Conservation (phyloP, 805 yeast species). For the Myxozyma vanderwaltii region DNA sequence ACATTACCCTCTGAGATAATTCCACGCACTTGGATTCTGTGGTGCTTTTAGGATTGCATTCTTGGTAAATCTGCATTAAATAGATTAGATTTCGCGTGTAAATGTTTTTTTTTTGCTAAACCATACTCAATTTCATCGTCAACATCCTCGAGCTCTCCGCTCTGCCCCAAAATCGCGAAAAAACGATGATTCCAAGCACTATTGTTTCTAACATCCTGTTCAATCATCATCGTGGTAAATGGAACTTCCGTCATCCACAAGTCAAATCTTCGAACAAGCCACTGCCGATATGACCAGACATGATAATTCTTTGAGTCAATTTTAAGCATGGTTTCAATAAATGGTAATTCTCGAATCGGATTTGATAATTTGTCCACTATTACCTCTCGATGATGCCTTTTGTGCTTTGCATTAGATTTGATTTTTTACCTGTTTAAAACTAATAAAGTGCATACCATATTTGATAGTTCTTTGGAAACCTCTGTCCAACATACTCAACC, state of each 20-base stretch:
- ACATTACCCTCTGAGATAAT: slow-evolving; percentile 61
- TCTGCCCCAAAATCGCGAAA: slow-evolving; percentile 50
- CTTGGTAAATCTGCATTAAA: slow-evolving; percentile 41
- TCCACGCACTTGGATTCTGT: slow-evolving; percentile 85
- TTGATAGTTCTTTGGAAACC: slow-evolving; percentile 88
- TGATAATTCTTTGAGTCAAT: slow-evolving; percentile 91
- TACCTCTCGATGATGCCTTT: slow-evolving; percentile 73
- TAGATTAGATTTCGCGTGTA: too few relatives aligned
- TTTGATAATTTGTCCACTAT: slow-evolving; percentile 23
- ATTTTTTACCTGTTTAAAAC: too few relatives aligned
- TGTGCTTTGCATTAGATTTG: too few relatives aligned
- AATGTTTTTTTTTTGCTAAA: too few relatives aligned
- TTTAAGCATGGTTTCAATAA: slow-evolving; percentile 66
- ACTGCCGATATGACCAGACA: slow-evolving; percentile 90
- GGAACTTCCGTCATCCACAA: slow-evolving; percentile 55
- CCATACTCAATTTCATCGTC: slow-evolving; percentile 51
- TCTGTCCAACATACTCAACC: slow-evolving; percentile 74
- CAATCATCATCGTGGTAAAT: slow-evolving; percentile 54
- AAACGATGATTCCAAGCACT: slow-evolving; percentile 91
- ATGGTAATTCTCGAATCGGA: slow-evolving; percentile 63
- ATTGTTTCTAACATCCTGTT: slow-evolving; percentile 76
- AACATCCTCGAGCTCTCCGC: slow-evolving; percentile 22
- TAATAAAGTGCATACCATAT: too few relatives aligned
- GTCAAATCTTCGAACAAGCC: slow-evolving; percentile 67
- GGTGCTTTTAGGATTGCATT: slow-evolving; percentile 61